A percentile compares a stretch with the other conserved stretches of the same genome.
Evolutionary conservation across 495 filamentous ascomycete species (phyloP).

Genomic region (Xylaria flabelliformis): DNA sequence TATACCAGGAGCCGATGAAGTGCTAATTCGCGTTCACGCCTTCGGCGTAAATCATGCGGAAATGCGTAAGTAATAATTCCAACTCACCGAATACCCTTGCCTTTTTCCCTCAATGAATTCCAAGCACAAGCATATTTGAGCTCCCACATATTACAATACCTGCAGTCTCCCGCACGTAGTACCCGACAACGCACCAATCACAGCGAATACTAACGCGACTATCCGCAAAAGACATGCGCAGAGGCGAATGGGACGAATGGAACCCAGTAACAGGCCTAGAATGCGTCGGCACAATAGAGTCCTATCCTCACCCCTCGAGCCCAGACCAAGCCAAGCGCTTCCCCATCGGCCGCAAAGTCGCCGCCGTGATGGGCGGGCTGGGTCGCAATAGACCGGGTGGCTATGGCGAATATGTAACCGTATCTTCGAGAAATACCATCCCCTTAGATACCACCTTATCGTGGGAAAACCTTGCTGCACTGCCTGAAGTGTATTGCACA

Average conservation of each 20-base stretch:
- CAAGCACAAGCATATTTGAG: background rate
- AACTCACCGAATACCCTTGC: background rate
- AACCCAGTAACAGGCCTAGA: conserved; percentile 54
- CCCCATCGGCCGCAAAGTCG: conserved; percentile 44
- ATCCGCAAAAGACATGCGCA: conserved; percentile 47
- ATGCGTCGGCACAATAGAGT: conserved; percentile 52
- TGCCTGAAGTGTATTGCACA: conserved; percentile 53
- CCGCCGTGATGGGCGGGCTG: conserved; percentile 53
- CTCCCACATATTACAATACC: background rate
- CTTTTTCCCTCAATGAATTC: background rate
- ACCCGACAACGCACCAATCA: background rate
- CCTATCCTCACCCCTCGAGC: conserved; percentile 28
- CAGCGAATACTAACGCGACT: background rate
- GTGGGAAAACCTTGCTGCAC: conserved; percentile 52
- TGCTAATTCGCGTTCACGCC: conserved; percentile 49
- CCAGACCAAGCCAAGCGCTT: conserved; percentile 34
- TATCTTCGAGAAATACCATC: conserved; percentile 46
- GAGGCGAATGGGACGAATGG: conserved; percentile 58
- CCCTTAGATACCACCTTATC: conserved; percentile 39
- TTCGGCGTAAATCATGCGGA: conserved; percentile 61
- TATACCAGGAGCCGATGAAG: conserved; percentile 40
- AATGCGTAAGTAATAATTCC: conserved; percentile 36
- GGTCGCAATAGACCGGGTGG: conserved; percentile 48
- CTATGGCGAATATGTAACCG: conserved; percentile 51
- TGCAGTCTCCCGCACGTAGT: background rate